Percentiles rank a stretch among this genome's conserved stretches.
These are phyloP conservation scores for Solanum medicagineum DNA, from an alignment of 257 asterid genomes.

Conservation along the genomic window DNA sequence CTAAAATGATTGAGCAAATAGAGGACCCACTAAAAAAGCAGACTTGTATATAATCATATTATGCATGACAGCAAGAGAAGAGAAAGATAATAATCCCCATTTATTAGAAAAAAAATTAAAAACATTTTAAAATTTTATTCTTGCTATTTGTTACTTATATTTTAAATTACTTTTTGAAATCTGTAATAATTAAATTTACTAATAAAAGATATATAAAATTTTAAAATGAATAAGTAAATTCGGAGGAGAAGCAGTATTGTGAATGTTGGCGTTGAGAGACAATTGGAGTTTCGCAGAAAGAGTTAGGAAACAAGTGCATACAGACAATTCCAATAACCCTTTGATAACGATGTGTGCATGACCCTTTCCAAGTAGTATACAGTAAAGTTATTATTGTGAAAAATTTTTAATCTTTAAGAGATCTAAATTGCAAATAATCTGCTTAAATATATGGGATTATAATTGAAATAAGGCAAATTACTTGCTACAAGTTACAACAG, in stretches of 20 bases:
- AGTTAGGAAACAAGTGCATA: conserved; percentile 4
- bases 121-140: too few species aligned
- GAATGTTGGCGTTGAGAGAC: neutral
- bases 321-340: conserved; percentile 9
- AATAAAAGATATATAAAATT: too few species aligned
- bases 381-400: neutral
- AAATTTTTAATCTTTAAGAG: neutral
- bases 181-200: too few species aligned
- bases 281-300: neutral
- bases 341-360: conserved; percentile 27
- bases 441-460: neutral
- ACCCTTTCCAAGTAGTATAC: neutral
- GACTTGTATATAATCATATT: neutral
- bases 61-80: neutral
- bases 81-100: neutral
- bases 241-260: neutral
- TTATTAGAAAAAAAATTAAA: neutral
- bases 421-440: neutral
- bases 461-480: neutral
- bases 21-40: neutral
- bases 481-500: neutral
- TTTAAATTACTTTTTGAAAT: too few species aligned
- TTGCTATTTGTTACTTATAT: too few species aligned
- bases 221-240: too few species aligned
- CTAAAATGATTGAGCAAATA: neutral